Percentiles rank a stretch among this genome's conserved stretches.
Conservation (phyloP, 2,329 filamentous ascomycete genomes). For the Atkinsonella hypoxylon region DNA sequence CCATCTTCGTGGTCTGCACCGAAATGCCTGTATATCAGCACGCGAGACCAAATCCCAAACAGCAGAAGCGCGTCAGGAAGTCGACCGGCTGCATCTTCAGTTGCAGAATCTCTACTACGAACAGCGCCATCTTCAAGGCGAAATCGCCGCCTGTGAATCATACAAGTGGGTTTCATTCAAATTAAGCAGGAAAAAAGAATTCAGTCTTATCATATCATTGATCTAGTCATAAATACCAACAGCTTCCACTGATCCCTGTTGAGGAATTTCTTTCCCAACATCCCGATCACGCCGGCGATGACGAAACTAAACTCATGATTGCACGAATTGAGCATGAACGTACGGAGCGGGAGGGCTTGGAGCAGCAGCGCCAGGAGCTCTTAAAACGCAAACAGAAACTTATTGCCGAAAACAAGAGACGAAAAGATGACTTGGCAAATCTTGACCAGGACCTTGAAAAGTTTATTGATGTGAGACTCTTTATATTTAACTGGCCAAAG, state of each 20-base stretch:
- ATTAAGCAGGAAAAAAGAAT: background rate
- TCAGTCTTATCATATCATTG: background rate
- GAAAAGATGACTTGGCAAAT: constrained; percentile 85
- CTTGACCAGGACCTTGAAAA: constrained; percentile 87
- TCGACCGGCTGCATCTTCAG: constrained; percentile 82
- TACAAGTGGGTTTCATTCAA: constrained; percentile 58
- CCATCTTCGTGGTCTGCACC: constrained; percentile 70
- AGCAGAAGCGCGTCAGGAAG: constrained; percentile 76
- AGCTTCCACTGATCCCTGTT: constrained; percentile 71
- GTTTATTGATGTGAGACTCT: constrained; percentile 66
- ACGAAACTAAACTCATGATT: constrained; percentile 75
- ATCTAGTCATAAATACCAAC: constrained; percentile 72
- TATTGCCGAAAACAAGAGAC: constrained; percentile 68
- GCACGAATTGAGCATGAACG: constrained; percentile 87
- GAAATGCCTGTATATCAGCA: constrained; percentile 67
- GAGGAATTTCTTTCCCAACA: constrained; percentile 70
- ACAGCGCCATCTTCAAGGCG: constrained; percentile 77
- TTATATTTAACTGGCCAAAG: too few relatives aligned
- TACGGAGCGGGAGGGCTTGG: constrained; percentile 68
- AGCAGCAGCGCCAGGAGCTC: constrained; percentile 70
- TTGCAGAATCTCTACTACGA: constrained; percentile 96
- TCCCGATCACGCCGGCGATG: constrained; percentile 59
- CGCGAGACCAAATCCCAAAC: constrained; percentile 80
- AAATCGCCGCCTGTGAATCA: constrained; percentile 81
- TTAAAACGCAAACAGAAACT: constrained; percentile 54